Conservation (phyloP, 306 rosid species). For the Cicer chorassanicum region DNA sequence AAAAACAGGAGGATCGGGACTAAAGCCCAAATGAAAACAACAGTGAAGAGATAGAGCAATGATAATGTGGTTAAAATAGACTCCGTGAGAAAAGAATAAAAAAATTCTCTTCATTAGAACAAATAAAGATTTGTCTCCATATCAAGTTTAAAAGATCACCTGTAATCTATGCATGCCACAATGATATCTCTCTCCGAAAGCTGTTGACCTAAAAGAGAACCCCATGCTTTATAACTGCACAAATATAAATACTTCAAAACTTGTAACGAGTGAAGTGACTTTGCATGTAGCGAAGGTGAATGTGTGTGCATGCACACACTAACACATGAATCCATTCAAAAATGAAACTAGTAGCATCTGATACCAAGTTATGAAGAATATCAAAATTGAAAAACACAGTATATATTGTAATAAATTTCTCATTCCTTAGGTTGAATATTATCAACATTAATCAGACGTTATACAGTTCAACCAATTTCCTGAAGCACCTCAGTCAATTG, state of each 20-base stretch:
- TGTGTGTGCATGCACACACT: background rate
- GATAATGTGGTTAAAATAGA: conserved; percentile 17
- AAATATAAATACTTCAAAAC: conserved; percentile 40
- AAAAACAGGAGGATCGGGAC: background rate
- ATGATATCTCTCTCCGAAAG: conserved; percentile 88
- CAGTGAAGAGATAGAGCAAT: background rate
- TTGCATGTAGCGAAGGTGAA: background rate
- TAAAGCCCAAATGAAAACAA: background rate
- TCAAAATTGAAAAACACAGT: background rate
- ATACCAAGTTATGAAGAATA: background rate
- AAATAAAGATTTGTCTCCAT: conserved; percentile 3
- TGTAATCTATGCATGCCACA: conserved; percentile 95
- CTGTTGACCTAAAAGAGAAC: conserved; percentile 88
- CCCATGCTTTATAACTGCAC: conserved; percentile 94
- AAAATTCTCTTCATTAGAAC: conserved; percentile 14
- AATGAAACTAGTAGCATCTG: conserved; percentile 25
- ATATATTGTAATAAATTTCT: background rate
- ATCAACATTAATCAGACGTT: conserved; percentile 4
- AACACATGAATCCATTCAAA: conserved; percentile 22
- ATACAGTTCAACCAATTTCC: no score
- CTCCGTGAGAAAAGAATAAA: background rate
- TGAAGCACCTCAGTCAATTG: no score
- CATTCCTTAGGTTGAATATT: conserved; percentile 28
- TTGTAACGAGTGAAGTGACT: conserved; percentile 25
- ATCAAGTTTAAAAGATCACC: conserved; percentile 51